phyloP scores from a whole-genome alignment of 2,329 filamentous ascomycete genomes.

The Daldinia sp. region DNA sequence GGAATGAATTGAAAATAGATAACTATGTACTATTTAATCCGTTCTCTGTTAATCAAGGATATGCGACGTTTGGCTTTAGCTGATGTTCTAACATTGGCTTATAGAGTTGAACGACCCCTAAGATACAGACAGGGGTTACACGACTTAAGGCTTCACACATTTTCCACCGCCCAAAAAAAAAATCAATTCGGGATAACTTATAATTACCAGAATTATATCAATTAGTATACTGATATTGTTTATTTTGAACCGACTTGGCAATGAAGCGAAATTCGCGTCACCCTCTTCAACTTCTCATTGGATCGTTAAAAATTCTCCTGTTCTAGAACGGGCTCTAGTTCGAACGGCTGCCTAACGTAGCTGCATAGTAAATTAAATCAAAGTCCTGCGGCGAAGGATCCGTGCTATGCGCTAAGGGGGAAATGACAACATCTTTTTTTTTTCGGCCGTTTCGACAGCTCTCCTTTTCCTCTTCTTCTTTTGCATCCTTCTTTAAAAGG shows the following conservation, averaged over 20 bases:
- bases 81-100: too few species aligned
- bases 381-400: background rate
- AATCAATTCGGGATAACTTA: background rate
- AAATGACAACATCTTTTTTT: conserved; percentile 4
- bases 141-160: background rate
- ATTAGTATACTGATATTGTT: background rate
- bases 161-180: background rate
- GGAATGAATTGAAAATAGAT: background rate
- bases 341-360: background rate
- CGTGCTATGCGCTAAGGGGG: background rate
- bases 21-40: background rate
- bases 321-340: conserved; percentile 1
- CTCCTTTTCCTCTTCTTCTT: conserved; percentile 1
- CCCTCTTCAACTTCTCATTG: background rate
- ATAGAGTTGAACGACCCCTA: too few species aligned
- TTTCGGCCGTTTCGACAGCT: background rate
- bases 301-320: background rate
- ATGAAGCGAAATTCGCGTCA: background rate
- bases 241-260: background rate
- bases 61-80: too few species aligned
- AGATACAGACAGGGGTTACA: background rate
- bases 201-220: background rate
- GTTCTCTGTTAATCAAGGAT: too few species aligned
- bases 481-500: background rate
- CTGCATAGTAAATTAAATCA: background rate